A percentile compares a stretch with the other conserved stretches of the same genome.
Evolutionary conservation across 805 yeast genomes (phyloP).

Genomic region (Yamadazyma sp.): DNA sequence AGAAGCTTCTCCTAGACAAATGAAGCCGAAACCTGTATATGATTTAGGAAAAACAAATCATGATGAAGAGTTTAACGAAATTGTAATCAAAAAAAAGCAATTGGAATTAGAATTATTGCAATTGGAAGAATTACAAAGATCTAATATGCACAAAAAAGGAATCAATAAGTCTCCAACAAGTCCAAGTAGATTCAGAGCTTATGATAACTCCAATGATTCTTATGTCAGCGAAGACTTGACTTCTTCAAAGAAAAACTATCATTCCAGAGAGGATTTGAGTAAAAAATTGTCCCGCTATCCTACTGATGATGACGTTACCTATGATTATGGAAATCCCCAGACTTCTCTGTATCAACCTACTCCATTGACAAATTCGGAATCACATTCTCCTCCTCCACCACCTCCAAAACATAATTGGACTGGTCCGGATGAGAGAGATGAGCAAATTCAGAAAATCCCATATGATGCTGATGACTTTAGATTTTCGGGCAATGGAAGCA

Average conservation of each 20-base stretch:
- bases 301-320: slow-evolving; percentile 24
- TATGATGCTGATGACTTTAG: slow-evolving; percentile 40
- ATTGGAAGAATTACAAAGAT: slow-evolving; percentile 17
- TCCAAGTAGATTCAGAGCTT: slow-evolving; percentile 10
- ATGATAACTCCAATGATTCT: slow-evolving; percentile 25
- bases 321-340: slow-evolving; percentile 16
- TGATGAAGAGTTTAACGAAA: slow-evolving; percentile 28
- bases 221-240: slow-evolving; percentile 35
- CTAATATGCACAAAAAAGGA: slow-evolving; percentile 12
- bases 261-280: slow-evolving; percentile 36
- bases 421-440: slow-evolving; percentile 5
- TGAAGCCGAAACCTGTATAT: slow-evolving; percentile 2
- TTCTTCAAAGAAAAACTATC: slow-evolving; percentile 32
- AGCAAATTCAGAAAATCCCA: slow-evolving; percentile 21
- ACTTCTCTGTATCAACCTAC: slow-evolving; percentile 23
- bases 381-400: slow-evolving; percentile 45
- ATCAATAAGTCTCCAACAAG: slow-evolving; percentile 9
- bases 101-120: slow-evolving; percentile 40
- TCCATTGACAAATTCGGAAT: slow-evolving; percentile 27
- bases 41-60: not conserved
- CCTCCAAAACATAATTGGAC: slow-evolving; percentile 31
- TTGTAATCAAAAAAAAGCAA: slow-evolving; percentile 36
- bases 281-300: slow-evolving; percentile 27
- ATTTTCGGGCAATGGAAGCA: slow-evolving; percentile 23
- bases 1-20: slow-evolving; percentile 17